A percentile compares a stretch with the other conserved stretches of the same genome.
Evolutionary conservation across 495 filamentous ascomycete species (phyloP).

Genomic region (Arthonia radiata): DNA sequence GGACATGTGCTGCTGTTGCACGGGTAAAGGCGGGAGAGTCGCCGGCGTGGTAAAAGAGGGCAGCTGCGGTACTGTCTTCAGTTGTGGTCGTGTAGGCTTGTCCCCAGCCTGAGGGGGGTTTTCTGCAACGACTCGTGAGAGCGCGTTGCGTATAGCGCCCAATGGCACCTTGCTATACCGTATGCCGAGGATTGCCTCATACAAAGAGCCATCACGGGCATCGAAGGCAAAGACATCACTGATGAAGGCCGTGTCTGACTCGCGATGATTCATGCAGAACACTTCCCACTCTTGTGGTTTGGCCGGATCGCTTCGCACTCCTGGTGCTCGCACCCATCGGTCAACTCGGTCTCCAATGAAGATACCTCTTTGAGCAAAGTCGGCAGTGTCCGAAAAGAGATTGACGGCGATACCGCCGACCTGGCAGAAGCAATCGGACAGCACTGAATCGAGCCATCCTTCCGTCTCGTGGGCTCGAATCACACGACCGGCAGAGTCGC

Average conservation of each 20-base stretch:
- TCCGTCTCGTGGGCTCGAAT: neutral
- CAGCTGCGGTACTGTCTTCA: too few species aligned
- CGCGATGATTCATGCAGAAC: constrained; percentile 3
- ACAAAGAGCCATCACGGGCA: constrained; percentile 3
- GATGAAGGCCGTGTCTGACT: constrained; percentile 7
- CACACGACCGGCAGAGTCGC: constrained; percentile 2
- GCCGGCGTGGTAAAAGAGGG: too few species aligned
- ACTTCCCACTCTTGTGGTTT: constrained; percentile 6
- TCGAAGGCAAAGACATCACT: constrained; percentile 18
- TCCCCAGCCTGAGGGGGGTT: too few species aligned
- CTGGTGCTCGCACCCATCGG: constrained; percentile 1
- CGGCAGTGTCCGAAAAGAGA: constrained; percentile 9
- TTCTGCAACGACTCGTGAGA: too few species aligned
- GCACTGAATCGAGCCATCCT: constrained; percentile 4
- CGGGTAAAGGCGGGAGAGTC: too few species aligned
- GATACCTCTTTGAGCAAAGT: constrained; percentile 4
- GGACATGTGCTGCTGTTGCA: too few species aligned
- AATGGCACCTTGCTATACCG: constrained; percentile 12
- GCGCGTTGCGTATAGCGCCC: too few species aligned
- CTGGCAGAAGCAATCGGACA: constrained; percentile 12
- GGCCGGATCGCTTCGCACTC: too few species aligned
- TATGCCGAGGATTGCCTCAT: constrained; percentile 12
- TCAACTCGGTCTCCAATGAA: constrained; percentile 1
- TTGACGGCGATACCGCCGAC: constrained; percentile 14
- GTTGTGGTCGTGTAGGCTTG: too few species aligned